Percentiles rank a stretch among this genome's conserved stretches.
Conservation (phyloP, 495 filamentous ascomycete genomes). For the Penicillium lividum region DNA sequence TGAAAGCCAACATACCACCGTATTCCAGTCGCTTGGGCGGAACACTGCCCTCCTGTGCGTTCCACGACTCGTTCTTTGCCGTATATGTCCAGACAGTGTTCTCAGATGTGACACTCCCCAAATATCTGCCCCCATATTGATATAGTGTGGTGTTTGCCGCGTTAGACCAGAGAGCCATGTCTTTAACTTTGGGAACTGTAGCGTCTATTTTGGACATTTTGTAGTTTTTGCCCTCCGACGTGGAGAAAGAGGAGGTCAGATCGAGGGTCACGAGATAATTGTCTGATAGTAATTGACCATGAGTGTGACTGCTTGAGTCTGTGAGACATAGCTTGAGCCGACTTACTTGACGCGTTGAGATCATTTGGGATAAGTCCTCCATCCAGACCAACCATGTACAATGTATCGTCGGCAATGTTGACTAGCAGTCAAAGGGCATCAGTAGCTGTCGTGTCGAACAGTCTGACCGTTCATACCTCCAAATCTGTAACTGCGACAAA, state of each 20-base stretch:
- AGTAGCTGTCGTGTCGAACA: not conserved
- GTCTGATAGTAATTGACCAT: constrained; percentile 8
- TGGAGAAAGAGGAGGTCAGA: constrained; percentile 6
- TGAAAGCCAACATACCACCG: constrained; percentile 9
- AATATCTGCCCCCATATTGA: not conserved
- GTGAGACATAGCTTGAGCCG: no score
- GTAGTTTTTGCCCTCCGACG: constrained; percentile 18
- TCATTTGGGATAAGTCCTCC: constrained; percentile 18
- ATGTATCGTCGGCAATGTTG: constrained; percentile 14
- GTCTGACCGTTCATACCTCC: constrained; percentile 8
- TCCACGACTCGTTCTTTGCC: not conserved
- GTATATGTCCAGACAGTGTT: not conserved
- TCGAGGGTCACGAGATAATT: constrained; percentile 23
- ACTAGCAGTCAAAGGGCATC: constrained; percentile 1
- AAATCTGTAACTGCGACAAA: constrained; percentile 20
- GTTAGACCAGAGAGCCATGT: not conserved
- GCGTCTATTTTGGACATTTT: constrained; percentile 16
- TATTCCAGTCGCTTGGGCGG: constrained; percentile 6
- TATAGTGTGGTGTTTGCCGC: not conserved
- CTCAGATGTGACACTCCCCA: not conserved
- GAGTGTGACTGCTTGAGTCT: not conserved
- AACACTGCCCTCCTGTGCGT: constrained; percentile 5
- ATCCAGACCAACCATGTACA: constrained; percentile 19
- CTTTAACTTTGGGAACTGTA: not conserved
- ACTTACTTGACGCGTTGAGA: constrained; percentile 9